Conservation (phyloP, 1,139 yeast genomes). For the Taphrina deformans region DNA sequence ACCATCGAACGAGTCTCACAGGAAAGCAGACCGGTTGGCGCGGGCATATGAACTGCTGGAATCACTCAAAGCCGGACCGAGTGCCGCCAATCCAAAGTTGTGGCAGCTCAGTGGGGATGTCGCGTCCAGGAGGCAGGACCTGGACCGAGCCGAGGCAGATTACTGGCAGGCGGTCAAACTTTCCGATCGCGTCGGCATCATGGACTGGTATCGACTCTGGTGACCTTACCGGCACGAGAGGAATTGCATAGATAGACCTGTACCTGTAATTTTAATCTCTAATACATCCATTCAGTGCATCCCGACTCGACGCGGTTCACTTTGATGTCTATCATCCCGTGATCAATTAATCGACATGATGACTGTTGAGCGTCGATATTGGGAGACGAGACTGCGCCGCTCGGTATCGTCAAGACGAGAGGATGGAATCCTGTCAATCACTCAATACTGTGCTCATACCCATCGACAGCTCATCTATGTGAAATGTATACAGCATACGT, state of each 20-base stretch:
- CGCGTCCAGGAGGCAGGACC: neutral
- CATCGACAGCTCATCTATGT: no score
- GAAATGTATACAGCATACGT: no score
- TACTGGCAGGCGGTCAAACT: slow-evolving; percentile 17
- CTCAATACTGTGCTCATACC: no score
- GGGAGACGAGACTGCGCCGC: no score
- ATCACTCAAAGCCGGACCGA: neutral
- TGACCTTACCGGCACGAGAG: neutral
- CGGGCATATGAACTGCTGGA: slow-evolving; percentile 18
- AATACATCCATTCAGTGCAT: no score
- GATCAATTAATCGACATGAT: no score
- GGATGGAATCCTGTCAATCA: no score
- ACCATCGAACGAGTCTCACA: neutral
- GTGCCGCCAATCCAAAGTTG: neutral
- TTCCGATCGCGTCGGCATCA: neutral
- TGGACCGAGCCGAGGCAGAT: slow-evolving; percentile 10
- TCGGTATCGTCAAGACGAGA: no score
- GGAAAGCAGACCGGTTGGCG: neutral
- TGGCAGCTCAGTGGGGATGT: slow-evolving; percentile 13
- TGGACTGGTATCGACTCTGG: slow-evolving; percentile 5
- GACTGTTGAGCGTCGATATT: no score
- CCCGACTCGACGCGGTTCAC: no score
- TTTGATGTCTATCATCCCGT: no score
- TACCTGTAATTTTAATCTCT: neutral
- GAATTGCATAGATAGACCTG: neutral